Conservation (phyloP, 192 early-diverging fungal species). For the Coemansia sp. region DNA sequence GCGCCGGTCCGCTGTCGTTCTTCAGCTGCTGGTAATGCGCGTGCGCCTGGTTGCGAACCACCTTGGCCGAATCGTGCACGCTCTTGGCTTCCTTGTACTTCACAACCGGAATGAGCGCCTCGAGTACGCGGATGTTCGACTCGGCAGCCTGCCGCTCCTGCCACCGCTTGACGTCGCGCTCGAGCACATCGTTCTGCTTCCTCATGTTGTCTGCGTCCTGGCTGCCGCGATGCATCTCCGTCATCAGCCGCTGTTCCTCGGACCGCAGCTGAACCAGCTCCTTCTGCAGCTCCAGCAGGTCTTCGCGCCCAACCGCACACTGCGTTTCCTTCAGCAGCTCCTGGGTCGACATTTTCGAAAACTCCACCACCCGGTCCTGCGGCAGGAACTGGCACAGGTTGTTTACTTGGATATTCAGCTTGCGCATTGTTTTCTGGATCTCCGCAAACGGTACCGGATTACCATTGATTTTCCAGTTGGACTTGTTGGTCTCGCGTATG, state of each 20-base stretch:
- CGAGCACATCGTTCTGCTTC: constrained; percentile 68
- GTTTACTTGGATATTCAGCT: constrained; percentile 88
- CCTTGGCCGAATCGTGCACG: constrained; percentile 57
- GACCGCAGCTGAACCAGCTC: constrained; percentile 61
- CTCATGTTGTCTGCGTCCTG: constrained; percentile 64
- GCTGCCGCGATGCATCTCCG: constrained; percentile 54
- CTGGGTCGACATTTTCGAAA: constrained; percentile 82
- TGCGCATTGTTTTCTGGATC: constrained; percentile 61
- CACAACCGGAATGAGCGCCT: constrained; percentile 63
- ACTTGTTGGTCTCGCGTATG: constrained; percentile 64
- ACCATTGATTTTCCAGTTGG: constrained; percentile 82
- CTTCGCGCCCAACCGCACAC: constrained; percentile 71
- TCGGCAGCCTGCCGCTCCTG: constrained; percentile 70
- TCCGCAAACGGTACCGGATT: constrained; percentile 61
- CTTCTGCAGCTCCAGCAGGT: constrained; percentile 68
- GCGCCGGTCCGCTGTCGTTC: constrained; percentile 19
- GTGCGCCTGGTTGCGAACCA: constrained; percentile 38
- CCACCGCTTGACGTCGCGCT: constrained; percentile 76
- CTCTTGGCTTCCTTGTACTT: constrained; percentile 64
- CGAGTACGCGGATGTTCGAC: constrained; percentile 61
- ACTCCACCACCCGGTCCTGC: constrained; percentile 92
- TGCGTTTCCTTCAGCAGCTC: constrained; percentile 84
- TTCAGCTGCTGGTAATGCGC: constrained; percentile 36
- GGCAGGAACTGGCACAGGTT: constrained; percentile 98
- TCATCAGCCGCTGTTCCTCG: constrained; percentile 55